Evolutionary conservation across 192 early-diverging fungal species (phyloP).

Genomic region (Coemansia sp.): DNA sequence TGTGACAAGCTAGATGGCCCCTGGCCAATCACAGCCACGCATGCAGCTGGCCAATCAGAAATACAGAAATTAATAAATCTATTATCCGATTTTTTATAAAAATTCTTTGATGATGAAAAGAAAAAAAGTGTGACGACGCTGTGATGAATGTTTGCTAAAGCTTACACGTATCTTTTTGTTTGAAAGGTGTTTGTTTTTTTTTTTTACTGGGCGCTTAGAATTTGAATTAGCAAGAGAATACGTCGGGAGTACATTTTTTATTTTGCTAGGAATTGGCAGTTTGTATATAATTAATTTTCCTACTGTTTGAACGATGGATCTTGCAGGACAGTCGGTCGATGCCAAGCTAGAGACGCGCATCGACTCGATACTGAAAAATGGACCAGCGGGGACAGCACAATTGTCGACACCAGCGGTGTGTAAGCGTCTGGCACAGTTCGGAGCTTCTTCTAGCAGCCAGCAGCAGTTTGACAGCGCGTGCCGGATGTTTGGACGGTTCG

Average conservation of each 20-base stretch:
- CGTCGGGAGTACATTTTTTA: too few species aligned
- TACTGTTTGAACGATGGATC: conserved; percentile 20
- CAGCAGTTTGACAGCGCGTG: conserved; percentile 43
- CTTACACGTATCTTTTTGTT: neutral
- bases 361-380: conserved; percentile 21
- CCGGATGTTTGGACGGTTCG: conserved; percentile 50
- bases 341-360: conserved; percentile 28
- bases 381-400: conserved; percentile 9
- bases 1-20: neutral
- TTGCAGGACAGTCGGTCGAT: conserved; percentile 16
- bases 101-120: neutral
- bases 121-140: neutral
- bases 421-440: conserved; percentile 46
- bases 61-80: neutral
- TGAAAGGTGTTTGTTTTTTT: neutral
- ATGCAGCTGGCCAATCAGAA: conserved; percentile 13
- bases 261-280: too few species aligned
- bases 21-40: conserved; percentile 9
- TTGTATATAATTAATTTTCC: neutral
- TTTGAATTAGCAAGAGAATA: too few species aligned
- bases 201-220: neutral
- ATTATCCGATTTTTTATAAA: neutral
- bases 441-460: conserved; percentile 8
- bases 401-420: conserved; percentile 26
- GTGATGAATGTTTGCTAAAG: neutral